Evolutionary conservation across 2,329 filamentous ascomycete species (phyloP).

Genomic region (Coniochaeta hoffmannii): DNA sequence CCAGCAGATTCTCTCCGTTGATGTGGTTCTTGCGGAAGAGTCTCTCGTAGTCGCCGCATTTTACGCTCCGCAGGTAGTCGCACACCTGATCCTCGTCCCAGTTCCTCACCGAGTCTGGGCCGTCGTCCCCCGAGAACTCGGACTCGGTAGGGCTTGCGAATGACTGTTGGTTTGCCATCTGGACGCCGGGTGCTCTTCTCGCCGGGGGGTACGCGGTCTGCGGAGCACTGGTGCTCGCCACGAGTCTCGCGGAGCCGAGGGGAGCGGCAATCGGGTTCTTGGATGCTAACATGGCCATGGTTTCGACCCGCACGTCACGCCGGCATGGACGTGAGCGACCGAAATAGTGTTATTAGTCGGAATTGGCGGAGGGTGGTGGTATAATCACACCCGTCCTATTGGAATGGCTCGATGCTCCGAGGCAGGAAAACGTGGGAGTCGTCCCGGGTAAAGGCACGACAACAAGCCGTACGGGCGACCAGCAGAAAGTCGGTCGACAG

Average conservation of each 20-base stretch:
- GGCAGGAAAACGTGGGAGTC: not conserved
- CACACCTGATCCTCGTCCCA: constrained; percentile 92
- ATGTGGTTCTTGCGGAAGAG: constrained; percentile 90
- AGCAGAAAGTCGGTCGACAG: not conserved
- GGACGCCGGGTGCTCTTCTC: constrained; percentile 42
- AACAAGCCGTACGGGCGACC: not conserved
- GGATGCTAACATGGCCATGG: constrained; percentile 72
- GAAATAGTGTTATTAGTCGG: not conserved
- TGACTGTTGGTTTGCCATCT: constrained; percentile 41
- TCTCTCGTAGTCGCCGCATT: constrained; percentile 89
- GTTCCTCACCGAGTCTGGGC: constrained; percentile 66
- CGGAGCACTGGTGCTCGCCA: constrained; percentile 37
- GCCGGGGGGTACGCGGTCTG: constrained; percentile 42
- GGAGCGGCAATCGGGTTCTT: constrained; percentile 62
- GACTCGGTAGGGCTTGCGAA: constrained; percentile 85
- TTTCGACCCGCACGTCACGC: constrained; percentile 8
- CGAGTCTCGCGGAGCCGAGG: constrained; percentile 37
- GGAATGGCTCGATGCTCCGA: not conserved
- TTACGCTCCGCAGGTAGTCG: constrained; percentile 84
- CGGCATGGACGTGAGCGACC: constrained; percentile 1
- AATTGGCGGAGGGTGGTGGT: not conserved
- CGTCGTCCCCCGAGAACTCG: constrained; percentile 80
- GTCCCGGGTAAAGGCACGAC: not conserved
- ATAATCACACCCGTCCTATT: not conserved
- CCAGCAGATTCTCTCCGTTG: constrained; percentile 91